Evolutionary conservation across 805 yeast genomes (phyloP), one percentile per base, ranked within the genome.

Genomic region (Lipomyces yamanashiensis): DNA sequence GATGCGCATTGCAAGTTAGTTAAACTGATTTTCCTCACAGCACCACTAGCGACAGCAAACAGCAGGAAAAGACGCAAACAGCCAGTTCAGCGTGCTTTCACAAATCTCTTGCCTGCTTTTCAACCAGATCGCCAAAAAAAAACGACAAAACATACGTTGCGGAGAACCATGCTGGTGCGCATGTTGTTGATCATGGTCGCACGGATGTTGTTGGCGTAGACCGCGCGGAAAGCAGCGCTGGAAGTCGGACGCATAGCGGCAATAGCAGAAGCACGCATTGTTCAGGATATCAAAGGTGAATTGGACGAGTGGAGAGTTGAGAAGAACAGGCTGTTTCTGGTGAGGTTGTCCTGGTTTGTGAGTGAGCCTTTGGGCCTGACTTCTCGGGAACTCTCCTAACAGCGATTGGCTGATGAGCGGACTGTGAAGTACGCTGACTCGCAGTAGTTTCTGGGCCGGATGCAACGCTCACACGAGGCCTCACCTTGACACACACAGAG

Each of bases 191-290:
- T 54, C 58, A 56, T 28, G 21, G 64, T 45, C 9, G 58, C 58
- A 40, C 64, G 65, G 50, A 57, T 47, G 55, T 57, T 56, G 54
- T 48, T 53, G 41, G 58, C 49, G 19, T 43, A 45, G 13, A 56
- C 55, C 39, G 51, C 52, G 39, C 66, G 62, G 53, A 62, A 37
- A 15, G 62, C 49, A 17, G 62, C 61, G 37, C 43, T 36, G 13
- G 66, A 19, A 21, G 66, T 23, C 21, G 66, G 66, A 41, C 59
- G 66, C 58, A 58, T 53, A 41, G 66, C 55, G 12, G 50, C 51
- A 28, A 58, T 36, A 28, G 54, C 48, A 41, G 64, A 51, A 10
- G 61, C 41, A 44, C 64, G 64, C 64, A 61, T 61, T 56, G 44
- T 28, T 33, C 19, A n/a, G 19, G 15, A 21, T 44, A 10, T 43